phyloP scores from a whole-genome alignment of 2,329 filamentous ascomycete species.

The Aplosporella prunicola region DNA sequence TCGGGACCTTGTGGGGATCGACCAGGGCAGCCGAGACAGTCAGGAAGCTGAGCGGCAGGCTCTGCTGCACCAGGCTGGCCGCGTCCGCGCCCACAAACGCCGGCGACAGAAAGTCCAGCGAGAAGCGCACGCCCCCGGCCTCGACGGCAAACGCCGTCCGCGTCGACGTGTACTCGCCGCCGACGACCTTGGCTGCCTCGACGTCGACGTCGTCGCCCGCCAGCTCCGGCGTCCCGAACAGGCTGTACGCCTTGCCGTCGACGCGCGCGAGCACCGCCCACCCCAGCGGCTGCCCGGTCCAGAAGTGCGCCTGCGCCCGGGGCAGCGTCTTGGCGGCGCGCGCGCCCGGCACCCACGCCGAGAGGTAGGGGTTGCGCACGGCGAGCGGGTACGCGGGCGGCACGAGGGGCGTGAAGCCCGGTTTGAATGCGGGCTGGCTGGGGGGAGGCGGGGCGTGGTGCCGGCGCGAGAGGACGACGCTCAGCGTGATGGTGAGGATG shows the following conservation, averaged over 20 bases:
- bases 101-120: constrained; percentile 37
- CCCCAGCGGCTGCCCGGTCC: constrained; percentile 31
- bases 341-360: constrained; percentile 35
- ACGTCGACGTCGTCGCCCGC: constrained; percentile 18
- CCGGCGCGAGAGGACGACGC: constrained; percentile 4
- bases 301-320: constrained; percentile 32
- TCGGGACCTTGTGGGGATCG: constrained; percentile 12
- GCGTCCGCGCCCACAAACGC: constrained; percentile 24
- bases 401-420: constrained; percentile 18
- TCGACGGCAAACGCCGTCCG: constrained; percentile 31
- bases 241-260: constrained; percentile 29
- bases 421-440: background rate
- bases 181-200: constrained; percentile 24
- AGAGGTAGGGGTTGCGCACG: constrained; percentile 35
- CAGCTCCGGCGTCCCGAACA: constrained; percentile 28
- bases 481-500: constrained; percentile 4
- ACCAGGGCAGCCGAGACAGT: constrained; percentile 28
- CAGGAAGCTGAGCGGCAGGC: constrained; percentile 36
- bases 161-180: constrained; percentile 34
- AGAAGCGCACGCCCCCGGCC: constrained; percentile 28
- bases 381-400: constrained; percentile 37
- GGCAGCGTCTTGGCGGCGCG: constrained; percentile 28
- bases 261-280: constrained; percentile 36
- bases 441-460: background rate
- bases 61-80: constrained; percentile 33